A percentile compares a stretch with the other conserved stretches of the same genome.
These are phyloP conservation scores for Serendipita sp. DNA, from an alignment of 768 basidiomycete species.

Conservation along the genomic window DNA sequence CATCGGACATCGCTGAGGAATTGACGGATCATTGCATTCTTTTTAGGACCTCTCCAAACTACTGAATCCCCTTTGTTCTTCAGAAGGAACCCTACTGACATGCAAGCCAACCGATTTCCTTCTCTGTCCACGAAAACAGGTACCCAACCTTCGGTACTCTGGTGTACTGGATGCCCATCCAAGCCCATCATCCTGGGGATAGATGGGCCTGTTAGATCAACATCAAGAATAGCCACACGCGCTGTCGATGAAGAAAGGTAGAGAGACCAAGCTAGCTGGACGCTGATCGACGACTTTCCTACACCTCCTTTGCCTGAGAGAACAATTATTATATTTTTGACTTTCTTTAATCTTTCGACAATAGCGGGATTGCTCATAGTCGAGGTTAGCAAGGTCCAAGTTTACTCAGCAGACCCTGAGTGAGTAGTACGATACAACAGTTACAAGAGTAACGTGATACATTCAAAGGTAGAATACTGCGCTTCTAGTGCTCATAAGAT, in stretches of 20 bases:
- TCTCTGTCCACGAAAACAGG: conserved; percentile 87
- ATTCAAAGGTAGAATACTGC: background rate
- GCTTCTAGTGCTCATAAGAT: background rate
- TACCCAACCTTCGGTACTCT: conserved; percentile 93
- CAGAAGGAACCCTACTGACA: conserved; percentile 92
- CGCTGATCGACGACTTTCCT: conserved; percentile 91
- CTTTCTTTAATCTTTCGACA: conserved; percentile 47
- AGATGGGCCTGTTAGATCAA: conserved; percentile 88
- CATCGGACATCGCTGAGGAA: conserved; percentile 89
- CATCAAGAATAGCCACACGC: conserved; percentile 78
- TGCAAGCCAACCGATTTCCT: conserved; percentile 63
- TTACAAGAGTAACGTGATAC: background rate
- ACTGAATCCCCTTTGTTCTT: conserved; percentile 85
- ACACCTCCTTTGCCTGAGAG: conserved; percentile 93
- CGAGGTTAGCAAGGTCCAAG: background rate
- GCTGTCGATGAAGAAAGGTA: conserved; percentile 48
- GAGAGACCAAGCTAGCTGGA: conserved; percentile 81
- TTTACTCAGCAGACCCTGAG: background rate
- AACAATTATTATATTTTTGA: conserved; percentile 82
- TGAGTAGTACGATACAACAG: background rate
- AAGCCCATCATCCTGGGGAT: conserved; percentile 90
- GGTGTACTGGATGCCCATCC: conserved; percentile 75
- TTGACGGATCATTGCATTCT: conserved; percentile 95
- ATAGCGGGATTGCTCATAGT: conserved; percentile 32
- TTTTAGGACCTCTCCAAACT: conserved; percentile 97